A percentile compares a stretch with the other conserved stretches of the same genome.
Evolutionary conservation across 331 rosid species (phyloP).

Genomic region (Rosa hybrid): DNA sequence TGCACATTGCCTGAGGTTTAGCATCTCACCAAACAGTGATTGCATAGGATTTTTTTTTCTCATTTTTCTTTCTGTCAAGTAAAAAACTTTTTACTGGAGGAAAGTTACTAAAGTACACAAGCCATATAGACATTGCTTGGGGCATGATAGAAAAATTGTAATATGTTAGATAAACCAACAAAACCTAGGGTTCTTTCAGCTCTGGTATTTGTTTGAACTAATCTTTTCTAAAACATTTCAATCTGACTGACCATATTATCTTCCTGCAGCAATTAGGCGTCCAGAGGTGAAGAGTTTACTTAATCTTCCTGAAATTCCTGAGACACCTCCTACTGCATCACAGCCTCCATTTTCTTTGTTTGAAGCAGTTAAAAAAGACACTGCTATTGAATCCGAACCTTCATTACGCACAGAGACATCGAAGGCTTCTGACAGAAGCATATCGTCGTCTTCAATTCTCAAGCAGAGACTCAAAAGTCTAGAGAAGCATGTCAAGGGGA

Average conservation of each 20-base stretch:
- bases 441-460: conserved; percentile 18
- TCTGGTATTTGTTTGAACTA: neutral
- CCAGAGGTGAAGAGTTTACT: conserved; percentile 21
- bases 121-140: neutral
- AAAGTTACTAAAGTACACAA: neutral
- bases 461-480: conserved; percentile 21
- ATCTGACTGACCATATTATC: neutral
- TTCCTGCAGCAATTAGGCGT: conserved; percentile 15
- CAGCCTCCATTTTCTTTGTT: conserved; percentile 21
- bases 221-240: neutral
- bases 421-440: neutral
- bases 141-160: neutral
- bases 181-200: neutral
- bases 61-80: neutral
- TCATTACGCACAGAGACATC: neutral
- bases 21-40: neutral
- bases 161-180: neutral
- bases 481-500: conserved; percentile 15
- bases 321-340: conserved; percentile 17
- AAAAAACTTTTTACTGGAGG: neutral
- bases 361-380: conserved; percentile 5
- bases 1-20: neutral
- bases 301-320: conserved; percentile 7
- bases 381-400: conserved; percentile 15
- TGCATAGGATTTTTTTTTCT: neutral